Conservation (phyloP, 805 yeast species). For the Komagataella populi region DNA sequence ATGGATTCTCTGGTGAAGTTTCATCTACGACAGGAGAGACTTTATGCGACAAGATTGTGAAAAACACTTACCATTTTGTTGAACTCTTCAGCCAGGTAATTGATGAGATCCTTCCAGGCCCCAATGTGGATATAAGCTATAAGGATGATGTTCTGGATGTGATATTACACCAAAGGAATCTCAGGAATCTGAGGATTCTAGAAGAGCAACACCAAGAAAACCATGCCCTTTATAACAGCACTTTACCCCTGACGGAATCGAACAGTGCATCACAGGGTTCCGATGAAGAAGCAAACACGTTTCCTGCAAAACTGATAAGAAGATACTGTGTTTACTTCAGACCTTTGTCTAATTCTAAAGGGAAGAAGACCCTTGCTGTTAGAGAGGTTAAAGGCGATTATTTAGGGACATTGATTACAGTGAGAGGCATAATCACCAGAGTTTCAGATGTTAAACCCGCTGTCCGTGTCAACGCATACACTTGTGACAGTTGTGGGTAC, state of each 20-base stretch:
- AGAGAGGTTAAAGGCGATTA: constrained; percentile 77
- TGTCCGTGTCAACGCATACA: constrained; percentile 82
- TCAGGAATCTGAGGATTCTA: constrained; percentile 63
- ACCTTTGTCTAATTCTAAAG: constrained; percentile 43
- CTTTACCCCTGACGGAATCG: constrained; percentile 6
- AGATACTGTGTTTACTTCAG: constrained; percentile 79
- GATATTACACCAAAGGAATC: constrained; percentile 76
- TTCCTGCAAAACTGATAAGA: constrained; percentile 79
- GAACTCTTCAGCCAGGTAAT: constrained; percentile 66
- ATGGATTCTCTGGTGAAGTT: constrained; percentile 5
- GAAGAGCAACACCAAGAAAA: constrained; percentile 53
- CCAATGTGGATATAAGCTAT: constrained; percentile 68
- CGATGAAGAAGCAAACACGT: constrained; percentile 28
- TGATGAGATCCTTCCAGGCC: constrained; percentile 76
- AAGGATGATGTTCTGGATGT: constrained; percentile 89
- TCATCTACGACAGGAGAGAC: constrained; percentile 3
- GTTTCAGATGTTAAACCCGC: constrained; percentile 95
- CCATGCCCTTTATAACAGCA: constrained; percentile 18
- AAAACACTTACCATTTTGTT: constrained; percentile 66
- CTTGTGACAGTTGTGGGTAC: constrained; percentile 95
- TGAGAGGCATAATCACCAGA: constrained; percentile 88
- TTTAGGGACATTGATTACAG: constrained; percentile 79
- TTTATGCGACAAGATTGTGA: constrained; percentile 34
- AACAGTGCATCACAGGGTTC: constrained; percentile 3
- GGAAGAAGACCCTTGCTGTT: constrained; percentile 61